phyloP scores from a whole-genome alignment of 306 rosid species.

The Acacia acuminata region DNA sequence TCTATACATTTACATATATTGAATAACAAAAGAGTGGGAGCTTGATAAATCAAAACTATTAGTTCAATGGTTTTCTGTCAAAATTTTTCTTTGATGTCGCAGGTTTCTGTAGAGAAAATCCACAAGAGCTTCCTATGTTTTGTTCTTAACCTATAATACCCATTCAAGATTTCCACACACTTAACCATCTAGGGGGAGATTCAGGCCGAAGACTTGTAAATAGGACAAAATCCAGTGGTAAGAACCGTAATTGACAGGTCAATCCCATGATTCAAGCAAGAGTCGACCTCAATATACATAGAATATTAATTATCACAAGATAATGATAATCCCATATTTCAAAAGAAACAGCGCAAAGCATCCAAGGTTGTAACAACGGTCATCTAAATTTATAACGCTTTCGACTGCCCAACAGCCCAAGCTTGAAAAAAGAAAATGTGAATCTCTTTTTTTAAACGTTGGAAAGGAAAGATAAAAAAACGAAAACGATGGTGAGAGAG shows the following conservation, averaged over 20 bases:
- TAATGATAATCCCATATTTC: not conserved
- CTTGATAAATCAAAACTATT: not conserved
- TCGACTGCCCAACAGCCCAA: too few species aligned
- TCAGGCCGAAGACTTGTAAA: constrained; percentile 60
- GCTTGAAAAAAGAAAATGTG: too few species aligned
- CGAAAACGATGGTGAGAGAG: too few species aligned
- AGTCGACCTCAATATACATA: too few species aligned
- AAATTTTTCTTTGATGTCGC: not conserved
- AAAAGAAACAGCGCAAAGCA: not conserved
- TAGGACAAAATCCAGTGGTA: constrained; percentile 65
- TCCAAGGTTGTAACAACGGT: constrained; percentile 11
- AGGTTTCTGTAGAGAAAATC: not conserved
- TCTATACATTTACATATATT: not conserved
- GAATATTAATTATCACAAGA: too few species aligned
- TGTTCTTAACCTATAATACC: not conserved
- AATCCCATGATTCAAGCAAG: not conserved
- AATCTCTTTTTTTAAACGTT: too few species aligned
- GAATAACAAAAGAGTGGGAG: not conserved
- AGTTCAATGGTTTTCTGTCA: not conserved
- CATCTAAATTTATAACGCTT: not conserved
- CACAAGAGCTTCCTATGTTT: not conserved
- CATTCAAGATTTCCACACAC: not conserved
- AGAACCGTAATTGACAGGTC: constrained; percentile 60
- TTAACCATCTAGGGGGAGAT: constrained; percentile 56
- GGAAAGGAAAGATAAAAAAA: too few species aligned